phyloP scores from a whole-genome alignment of 768 basidiomycete genomes.

The Roridomyces roridus region DNA sequence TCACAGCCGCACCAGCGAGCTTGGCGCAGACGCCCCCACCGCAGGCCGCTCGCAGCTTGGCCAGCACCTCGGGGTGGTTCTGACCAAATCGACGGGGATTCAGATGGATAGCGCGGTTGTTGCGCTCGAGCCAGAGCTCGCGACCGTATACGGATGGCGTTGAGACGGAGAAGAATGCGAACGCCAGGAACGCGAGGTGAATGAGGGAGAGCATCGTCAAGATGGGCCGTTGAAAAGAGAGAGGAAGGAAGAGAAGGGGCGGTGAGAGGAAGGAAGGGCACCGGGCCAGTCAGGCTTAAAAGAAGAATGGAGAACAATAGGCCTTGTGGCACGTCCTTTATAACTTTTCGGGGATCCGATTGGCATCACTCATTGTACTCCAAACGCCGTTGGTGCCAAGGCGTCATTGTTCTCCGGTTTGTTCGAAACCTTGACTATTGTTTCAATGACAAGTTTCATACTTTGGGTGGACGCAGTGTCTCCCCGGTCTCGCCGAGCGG shows the following conservation, averaged over 20 bases:
- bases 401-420: no score
- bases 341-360: no score
- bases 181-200: conserved; percentile 24
- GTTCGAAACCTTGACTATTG: no score
- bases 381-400: no score
- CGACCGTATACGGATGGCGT: conserved; percentile 43
- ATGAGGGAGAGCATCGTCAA: conserved; percentile 28
- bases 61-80: conserved; percentile 53
- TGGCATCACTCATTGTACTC: no score
- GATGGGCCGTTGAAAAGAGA: conserved; percentile 26
- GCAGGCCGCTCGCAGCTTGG: conserved; percentile 53
- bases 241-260: conserved; percentile 7
- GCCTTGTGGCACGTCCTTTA: no score
- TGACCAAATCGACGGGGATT: conserved; percentile 61
- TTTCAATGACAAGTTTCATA: no score
- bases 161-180: conserved; percentile 25
- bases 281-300: conserved; percentile 19
- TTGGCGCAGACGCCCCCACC: conserved; percentile 53
- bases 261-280: conserved; percentile 1
- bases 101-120: conserved; percentile 49
- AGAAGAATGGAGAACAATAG: not conserved
- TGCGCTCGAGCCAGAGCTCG: conserved; percentile 53
- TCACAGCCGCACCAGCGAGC: conserved; percentile 55
- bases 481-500: no score
- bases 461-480: no score